Conservation (phyloP, 1,284 basidiomycete species). For the Marasmius tenuissimus region DNA sequence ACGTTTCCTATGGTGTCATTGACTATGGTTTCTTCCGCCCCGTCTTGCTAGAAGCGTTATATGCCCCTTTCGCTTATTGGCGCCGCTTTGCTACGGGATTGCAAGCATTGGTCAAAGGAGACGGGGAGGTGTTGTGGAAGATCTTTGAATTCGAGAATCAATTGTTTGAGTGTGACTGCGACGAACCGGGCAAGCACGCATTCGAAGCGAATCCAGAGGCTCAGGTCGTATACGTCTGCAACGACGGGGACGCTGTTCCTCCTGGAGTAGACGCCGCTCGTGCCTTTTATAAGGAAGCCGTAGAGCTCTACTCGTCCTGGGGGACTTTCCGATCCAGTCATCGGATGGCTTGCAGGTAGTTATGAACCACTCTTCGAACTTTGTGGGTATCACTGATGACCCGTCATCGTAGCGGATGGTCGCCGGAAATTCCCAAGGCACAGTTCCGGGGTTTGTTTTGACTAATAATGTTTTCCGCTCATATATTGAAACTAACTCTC, state of each 20-base stretch:
- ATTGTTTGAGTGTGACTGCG: slow-evolving; percentile 15
- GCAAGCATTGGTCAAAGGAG: slow-evolving; percentile 13
- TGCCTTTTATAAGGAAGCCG: background rate
- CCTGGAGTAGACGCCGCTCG: background rate
- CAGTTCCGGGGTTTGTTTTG: slow-evolving; percentile 13
- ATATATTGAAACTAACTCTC: background rate
- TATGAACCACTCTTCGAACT: background rate
- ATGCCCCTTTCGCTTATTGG: slow-evolving; percentile 12
- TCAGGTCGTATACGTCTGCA: background rate
- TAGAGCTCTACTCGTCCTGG: slow-evolving; percentile 1
- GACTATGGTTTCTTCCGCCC: slow-evolving; percentile 14
- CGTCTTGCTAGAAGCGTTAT: slow-evolving; percentile 12
- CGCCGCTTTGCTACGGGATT: slow-evolving; percentile 14
- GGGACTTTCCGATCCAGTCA: slow-evolving; percentile 12
- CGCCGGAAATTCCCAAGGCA: slow-evolving; percentile 9
- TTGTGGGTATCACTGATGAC: background rate
- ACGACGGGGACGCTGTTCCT: background rate
- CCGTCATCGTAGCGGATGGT: slow-evolving; percentile 5
- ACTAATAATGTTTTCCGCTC: background rate
- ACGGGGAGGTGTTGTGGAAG: slow-evolving; percentile 14
- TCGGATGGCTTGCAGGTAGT: slow-evolving; percentile 10
- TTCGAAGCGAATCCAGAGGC: background rate
- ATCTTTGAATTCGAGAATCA: background rate
- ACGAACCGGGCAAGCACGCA: background rate
- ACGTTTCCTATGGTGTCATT: slow-evolving; percentile 13